These are phyloP conservation scores for Paramecium biaurelia DNA, from an alignment of 73 alveolate species.

Conservation along the genomic window DNA sequence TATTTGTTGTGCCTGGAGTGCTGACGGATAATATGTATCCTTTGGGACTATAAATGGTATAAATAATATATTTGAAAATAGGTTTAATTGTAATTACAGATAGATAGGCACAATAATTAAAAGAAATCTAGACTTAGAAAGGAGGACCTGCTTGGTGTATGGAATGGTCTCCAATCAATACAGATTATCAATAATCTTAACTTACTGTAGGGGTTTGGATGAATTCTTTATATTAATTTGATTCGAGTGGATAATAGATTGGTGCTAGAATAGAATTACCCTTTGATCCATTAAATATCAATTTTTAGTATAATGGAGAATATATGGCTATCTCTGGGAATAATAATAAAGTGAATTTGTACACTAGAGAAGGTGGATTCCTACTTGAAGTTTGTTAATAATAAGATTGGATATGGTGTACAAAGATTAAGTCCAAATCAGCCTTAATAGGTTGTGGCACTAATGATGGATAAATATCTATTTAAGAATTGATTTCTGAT, in stretches of 20 bases:
- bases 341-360: slow-evolving; percentile 25
- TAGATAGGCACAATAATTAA: slow-evolving; percentile 15
- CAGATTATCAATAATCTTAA: not conserved
- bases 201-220: slow-evolving; percentile 58
- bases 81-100: slow-evolving; percentile 27
- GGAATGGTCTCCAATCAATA: slow-evolving; percentile 62
- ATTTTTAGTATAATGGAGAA: slow-evolving; percentile 46
- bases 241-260: slow-evolving; percentile 27
- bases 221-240: not conserved
- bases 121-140: not conserved
- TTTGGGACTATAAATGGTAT: slow-evolving; percentile 60
- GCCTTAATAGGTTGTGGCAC: not conserved
- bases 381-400: not conserved
- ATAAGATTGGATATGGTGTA: slow-evolving; percentile 58
- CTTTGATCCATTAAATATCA: slow-evolving; percentile 46
- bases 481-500: not conserved
- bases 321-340: slow-evolving; percentile 28
- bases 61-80: not conserved
- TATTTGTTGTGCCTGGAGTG: slow-evolving; percentile 59
- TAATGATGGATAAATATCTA: slow-evolving; percentile 39
- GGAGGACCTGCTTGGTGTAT: slow-evolving; percentile 58
- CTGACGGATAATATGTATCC: slow-evolving; percentile 29
- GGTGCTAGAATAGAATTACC: slow-evolving; percentile 25
- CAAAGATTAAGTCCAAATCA: slow-evolving; percentile 21
- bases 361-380: slow-evolving; percentile 55